phyloP scores from a whole-genome alignment of 352 stramenopile genomes.

The Globisporangium takayamanum region DNA sequence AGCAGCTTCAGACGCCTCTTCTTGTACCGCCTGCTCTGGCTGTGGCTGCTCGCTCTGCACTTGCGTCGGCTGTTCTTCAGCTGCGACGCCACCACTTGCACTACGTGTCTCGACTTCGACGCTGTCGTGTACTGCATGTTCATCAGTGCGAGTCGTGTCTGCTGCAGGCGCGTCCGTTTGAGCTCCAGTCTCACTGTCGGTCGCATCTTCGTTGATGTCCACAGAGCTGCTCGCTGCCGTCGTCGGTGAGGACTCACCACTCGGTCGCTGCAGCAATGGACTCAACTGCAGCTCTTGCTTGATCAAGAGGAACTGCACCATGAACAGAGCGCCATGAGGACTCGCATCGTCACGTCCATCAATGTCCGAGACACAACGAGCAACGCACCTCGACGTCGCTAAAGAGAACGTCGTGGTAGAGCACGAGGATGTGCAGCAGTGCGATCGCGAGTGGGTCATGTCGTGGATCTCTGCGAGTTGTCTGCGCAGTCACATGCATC shows the following conservation, averaged over 20 bases:
- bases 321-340: background rate
- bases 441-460: constrained; percentile 40
- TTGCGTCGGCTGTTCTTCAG: no score
- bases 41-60: no score
- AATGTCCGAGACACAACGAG: background rate
- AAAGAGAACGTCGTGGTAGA: constrained; percentile 66
- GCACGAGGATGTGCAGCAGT: constrained; percentile 46
- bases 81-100: no score
- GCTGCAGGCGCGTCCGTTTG: no score
- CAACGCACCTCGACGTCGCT: constrained; percentile 52
- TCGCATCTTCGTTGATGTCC: background rate
- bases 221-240: background rate
- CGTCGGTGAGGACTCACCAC: background rate
- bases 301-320: constrained; percentile 33
- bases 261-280: constrained; percentile 2
- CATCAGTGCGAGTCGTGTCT: no score
- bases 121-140: no score
- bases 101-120: no score
- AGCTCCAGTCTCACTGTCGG: no score
- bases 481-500: constrained; percentile 15
- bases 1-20: background rate
- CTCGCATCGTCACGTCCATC: background rate
- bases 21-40: no score
- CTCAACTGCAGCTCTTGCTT: constrained; percentile 42
- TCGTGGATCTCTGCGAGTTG: constrained; percentile 28